These are phyloP conservation scores for Cenchrus purpureus DNA, from an alignment of 176 grass and related monocot genomes.

Conservation along the genomic window DNA sequence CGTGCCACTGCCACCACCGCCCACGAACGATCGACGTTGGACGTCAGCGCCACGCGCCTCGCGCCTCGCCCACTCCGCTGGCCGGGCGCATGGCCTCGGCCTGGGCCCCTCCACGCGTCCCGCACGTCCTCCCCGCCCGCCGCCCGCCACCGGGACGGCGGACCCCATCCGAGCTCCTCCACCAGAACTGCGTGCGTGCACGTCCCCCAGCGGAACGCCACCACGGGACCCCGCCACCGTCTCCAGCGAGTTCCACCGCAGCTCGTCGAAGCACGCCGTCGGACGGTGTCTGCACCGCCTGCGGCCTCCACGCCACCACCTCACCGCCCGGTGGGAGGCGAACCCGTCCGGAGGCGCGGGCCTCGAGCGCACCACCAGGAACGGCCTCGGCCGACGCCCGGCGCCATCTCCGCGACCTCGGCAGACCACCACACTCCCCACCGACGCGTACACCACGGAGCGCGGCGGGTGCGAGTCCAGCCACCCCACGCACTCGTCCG, in stretches of 20 bases:
- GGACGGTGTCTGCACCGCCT: slow-evolving; percentile 47
- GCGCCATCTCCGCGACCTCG: background rate
- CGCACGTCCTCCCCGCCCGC: too few species aligned
- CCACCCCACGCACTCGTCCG: background rate
- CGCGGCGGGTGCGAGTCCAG: background rate
- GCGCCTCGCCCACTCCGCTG: too few species aligned
- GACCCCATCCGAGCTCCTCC: background rate
- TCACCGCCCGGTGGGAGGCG: background rate
- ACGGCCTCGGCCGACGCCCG: background rate
- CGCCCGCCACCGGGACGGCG: too few species aligned
- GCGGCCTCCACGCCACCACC: slow-evolving; percentile 15
- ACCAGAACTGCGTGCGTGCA: slow-evolving; percentile 24
- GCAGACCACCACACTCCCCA: background rate
- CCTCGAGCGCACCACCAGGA: background rate
- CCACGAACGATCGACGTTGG: too few species aligned
- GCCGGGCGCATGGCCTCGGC: too few species aligned
- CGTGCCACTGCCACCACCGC: too few species aligned
- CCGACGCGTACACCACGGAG: background rate
- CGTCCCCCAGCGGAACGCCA: slow-evolving; percentile 28
- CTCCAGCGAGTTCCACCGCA: too few species aligned
- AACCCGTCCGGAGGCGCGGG: background rate
- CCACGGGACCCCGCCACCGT: background rate
- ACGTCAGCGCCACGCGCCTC: too few species aligned
- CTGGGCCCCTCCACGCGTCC: too few species aligned
- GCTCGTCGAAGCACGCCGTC: slow-evolving; percentile 18